Base-by-base conservation (phyloP, 805 yeast genomes). In the Yarrowia hollandica region DNA sequence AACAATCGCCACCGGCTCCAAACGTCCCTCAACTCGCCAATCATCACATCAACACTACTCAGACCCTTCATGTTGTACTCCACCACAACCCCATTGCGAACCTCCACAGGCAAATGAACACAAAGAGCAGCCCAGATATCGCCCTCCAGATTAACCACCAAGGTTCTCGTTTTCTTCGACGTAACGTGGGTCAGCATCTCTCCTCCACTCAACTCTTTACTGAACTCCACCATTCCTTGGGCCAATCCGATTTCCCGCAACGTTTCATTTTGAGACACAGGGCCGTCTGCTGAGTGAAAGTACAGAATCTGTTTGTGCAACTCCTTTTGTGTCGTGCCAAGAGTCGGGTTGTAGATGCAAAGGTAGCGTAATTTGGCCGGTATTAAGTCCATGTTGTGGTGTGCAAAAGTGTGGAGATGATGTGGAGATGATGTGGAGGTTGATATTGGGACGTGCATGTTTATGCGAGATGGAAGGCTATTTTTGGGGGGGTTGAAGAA, bases 181-280 rank as follows among this genome's bases (percentile, higher is more conserved):
- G 74, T 76, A 15, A 75, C 65, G 46, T 60, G 28, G 10, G 61
- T 55, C 23, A 64, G 60, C 3, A 63, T 62, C 55, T 57, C 60
- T 2, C 65, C 65, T 14, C 52, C 60, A 9, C 66, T 48, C 22
- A 68, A 65, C 28, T 61, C 67, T n/a, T 60, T 57, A n/a, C 62
- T 55, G 26, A 68, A 62, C 50, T 63, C 68, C 16, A 64, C 62
- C 19, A 74, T 64, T 1, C 79, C 82, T 56, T 77, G 77, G 3
- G 78, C 69, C 26, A 78, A 64, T 1, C 82, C 81, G 16, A 78
- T 69, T 19, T 69, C 71, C 23, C 75, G 64, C 31, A 77, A 63
- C 62, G 75, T 71, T 6, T 68, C 72, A 62, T 76, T 72, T 11
- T 68, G 62, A 11, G 71, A 21, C 14, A 25, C 30, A 11, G 56